Evolutionary conservation across 345 rosid genomes (phyloP).

Genomic region (Ailanthus altissimus): DNA sequence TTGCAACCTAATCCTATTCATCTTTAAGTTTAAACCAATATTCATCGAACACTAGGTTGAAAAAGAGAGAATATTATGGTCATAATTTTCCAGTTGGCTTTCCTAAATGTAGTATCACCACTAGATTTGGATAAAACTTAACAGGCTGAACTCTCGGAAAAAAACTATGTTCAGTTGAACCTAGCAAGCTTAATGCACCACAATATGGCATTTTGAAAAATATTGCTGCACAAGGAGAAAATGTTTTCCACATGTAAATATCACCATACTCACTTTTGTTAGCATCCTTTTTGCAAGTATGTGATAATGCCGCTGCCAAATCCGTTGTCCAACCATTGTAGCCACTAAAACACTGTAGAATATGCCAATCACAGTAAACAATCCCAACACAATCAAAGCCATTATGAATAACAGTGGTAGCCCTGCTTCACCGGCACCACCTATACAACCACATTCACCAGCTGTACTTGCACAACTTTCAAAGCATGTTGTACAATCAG

Average conservation of each 20-base stretch:
- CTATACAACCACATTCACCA: constrained; percentile 93
- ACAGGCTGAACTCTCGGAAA: background rate
- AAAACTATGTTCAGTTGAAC: constrained; percentile 6
- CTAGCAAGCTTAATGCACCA: background rate
- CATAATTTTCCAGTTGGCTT: background rate
- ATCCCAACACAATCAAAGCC: constrained; percentile 85
- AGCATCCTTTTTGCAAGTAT: constrained; percentile 98
- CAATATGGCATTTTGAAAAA: background rate
- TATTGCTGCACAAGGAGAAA: background rate
- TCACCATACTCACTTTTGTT: constrained; percentile 68
- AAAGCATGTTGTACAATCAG: constrained; percentile 96
- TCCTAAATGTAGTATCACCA: background rate
- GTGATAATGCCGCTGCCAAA: constrained; percentile 99
- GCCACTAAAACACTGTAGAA: constrained; percentile 97
- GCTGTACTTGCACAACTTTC: constrained; percentile 95
- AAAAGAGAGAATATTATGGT: background rate
- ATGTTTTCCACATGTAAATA: background rate
- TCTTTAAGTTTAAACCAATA: background rate
- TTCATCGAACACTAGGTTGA: background rate
- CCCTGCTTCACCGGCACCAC: constrained; percentile 99
- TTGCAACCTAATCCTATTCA: background rate
- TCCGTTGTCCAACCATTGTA: constrained; percentile 98
- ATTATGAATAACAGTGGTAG: constrained; percentile 76
- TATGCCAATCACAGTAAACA: constrained; percentile 91
- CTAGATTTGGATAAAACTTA: background rate